Base-by-base conservation (phyloP, 2,329 filamentous ascomycete species). In the Colletotrichum tofieldiae region DNA sequence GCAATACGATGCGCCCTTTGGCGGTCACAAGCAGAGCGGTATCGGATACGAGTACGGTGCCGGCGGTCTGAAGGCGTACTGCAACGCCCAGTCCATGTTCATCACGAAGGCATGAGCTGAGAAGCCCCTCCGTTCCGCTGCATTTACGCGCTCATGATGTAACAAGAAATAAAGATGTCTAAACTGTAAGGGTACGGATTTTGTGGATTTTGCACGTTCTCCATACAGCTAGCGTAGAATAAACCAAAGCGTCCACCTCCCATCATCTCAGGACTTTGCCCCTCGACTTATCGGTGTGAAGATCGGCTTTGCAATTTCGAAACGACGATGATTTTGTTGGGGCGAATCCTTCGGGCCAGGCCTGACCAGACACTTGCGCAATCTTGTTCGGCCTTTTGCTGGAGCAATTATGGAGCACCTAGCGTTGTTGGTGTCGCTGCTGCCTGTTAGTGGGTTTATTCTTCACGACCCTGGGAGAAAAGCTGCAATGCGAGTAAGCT, bases 11-110 rank as follows among this genome's bases (percentile, higher is more conserved):
- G 80, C 75, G 5, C 81, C 84, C 0, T 86, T 85, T 64, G 84
- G 84, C 1, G 85, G 84, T 3, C 83, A 85, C 63, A 86, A 86
- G 76, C 76, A 81, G 55, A 86, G 84, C 58, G 84, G 85, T 0
- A 79, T 85, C 39, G 85, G 85, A 0, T 76, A 77, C 20, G 84
- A 86, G 68, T 83, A 81, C 78, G 84, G 84, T 0, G 43, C 81
- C 20, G 77, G 76, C 60, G 84, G 85, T 3, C 68, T 86, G 29
- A 80, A 80, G 71, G 77, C 72, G 3, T 85, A 80, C 52, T 84
- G 81, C 67, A 73, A 73, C 58, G 37, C 56, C 55, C 71, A 73
- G 67, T 66, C 71, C 49, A 20, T 73, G 62, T 71, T 16, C 59
- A 65, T 72, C 32, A 65, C 69, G 16, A 72, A 69, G 59, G 52